These are phyloP conservation scores for Aciculosporium take DNA, from an alignment of 2,329 filamentous ascomycete species.

Conservation along the genomic window DNA sequence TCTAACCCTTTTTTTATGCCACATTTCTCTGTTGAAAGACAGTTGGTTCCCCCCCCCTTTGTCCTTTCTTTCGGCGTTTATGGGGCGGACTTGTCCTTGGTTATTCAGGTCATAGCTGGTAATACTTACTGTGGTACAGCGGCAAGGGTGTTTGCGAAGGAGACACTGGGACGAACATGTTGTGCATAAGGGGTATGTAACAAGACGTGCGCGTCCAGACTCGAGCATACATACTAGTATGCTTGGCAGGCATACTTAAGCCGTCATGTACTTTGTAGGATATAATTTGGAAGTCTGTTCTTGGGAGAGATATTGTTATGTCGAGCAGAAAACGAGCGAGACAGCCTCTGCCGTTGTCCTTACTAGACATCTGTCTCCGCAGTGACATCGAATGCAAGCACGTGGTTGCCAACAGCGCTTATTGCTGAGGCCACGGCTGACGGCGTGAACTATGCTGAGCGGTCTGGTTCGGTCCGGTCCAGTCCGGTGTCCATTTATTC, in stretches of 20 bases:
- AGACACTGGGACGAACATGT: not conserved
- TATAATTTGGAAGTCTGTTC: not conserved
- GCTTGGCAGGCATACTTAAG: not conserved
- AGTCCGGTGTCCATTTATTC: too few relatives aligned
- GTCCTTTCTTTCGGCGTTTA: not conserved
- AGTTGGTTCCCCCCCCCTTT: too few relatives aligned
- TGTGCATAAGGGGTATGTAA: not conserved
- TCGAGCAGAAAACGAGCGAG: not conserved
- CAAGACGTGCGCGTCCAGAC: not conserved
- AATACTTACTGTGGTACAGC: not conserved
- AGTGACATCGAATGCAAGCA: not conserved
- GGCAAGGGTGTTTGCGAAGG: not conserved
- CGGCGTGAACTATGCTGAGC: too few relatives aligned
- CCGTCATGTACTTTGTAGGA: conserved; percentile 1
- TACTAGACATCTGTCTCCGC: too few relatives aligned
- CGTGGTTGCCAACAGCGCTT: not conserved
- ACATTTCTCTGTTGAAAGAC: not conserved
- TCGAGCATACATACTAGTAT: not conserved
- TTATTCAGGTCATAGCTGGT: not conserved
- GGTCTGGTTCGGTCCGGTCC: too few relatives aligned
- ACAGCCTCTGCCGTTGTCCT: not conserved
- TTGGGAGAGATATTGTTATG: not conserved
- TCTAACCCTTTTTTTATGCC: not conserved
- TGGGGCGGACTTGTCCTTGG: not conserved
- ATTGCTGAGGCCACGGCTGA: too few relatives aligned